Base-by-base conservation (phyloP, 805 yeast genomes). In the Lipomyces mesembrius region DNA sequence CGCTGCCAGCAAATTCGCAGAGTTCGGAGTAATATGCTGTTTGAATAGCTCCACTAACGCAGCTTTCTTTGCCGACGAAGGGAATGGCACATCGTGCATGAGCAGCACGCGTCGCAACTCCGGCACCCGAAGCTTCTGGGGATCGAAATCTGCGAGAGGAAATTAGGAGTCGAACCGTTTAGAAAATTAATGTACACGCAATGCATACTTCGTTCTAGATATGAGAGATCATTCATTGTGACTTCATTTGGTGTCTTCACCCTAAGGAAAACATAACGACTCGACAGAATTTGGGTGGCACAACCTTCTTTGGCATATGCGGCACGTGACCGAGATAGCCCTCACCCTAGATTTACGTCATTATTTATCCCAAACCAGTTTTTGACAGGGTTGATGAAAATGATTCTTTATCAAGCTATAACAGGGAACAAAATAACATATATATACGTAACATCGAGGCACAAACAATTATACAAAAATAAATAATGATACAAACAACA, bases 21-120 rank as follows among this genome's bases (percentile, higher is more conserved):
- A 80, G 11, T 79, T 77, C 1, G 90, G 87, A 17, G 78, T 79
- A 60, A 91, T 79, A 7, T 87, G 76, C 4, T 80, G 76, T n/a
- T 83, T 79, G 55, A 73, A 73, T 6, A 72, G 77, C 87, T 79
- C 78, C 1, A 92, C 77, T 65, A 92, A 81, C 12, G 85, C 87
- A 6, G 84, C 78, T 76, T 94, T 94, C 75, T 88, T 90, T 5
- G 92, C 88, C 57, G 83, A 80, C 0, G 89, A 79, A 0, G 89
- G 83, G 74, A 82, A 88, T 1, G 78, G 76, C n/a, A 93, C 80
- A n/a, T 84, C 82, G 74, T 91, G 84, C 63, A 85, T 87, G 12
- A 81, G 77, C 62, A 94, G 80, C 27, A 91, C 82, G 27, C 86
- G 83, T 73, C 95, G 83, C 74, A 94, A 81, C 66, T 90, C 86